Conservation (phyloP, 345 rosid genomes). For the Chamaenerion angustifolium region DNA sequence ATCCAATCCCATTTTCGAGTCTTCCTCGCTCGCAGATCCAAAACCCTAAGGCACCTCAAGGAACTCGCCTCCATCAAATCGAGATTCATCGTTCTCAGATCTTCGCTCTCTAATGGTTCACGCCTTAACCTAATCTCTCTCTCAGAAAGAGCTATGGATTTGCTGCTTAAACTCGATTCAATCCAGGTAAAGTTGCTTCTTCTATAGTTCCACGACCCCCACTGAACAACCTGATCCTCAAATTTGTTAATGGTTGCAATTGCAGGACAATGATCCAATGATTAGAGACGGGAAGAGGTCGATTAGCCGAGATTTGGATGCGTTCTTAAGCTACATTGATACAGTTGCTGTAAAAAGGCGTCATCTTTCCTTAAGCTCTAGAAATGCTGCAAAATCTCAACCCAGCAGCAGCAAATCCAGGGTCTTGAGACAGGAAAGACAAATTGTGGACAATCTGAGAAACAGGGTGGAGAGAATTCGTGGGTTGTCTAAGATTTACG, state of each 20-base stretch:
- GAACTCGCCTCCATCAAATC: constrained; percentile 63
- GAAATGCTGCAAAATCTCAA: no score
- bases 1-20: constrained; percentile 72
- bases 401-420: constrained; percentile 13
- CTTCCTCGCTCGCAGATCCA: constrained; percentile 65
- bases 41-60: constrained; percentile 64
- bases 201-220: not conserved
- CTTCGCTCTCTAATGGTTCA: constrained; percentile 36
- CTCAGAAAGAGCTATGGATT: constrained; percentile 44
- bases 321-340: constrained; percentile 50
- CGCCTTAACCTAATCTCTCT: constrained; percentile 28
- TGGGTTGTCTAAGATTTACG: constrained; percentile 27
- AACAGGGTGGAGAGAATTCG: constrained; percentile 28
- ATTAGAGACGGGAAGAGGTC: constrained; percentile 66
- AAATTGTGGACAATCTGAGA: constrained; percentile 27
- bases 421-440: constrained; percentile 19
- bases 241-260: not conserved
- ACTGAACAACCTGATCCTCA: not conserved
- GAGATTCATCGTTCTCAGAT: constrained; percentile 43
- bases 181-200: constrained; percentile 41
- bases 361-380: constrained; percentile 16
- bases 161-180: constrained; percentile 65
- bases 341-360: constrained; percentile 29
- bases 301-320: constrained; percentile 45
- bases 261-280: constrained; percentile 59